A percentile compares a stretch with the other conserved stretches of the same genome.
Evolutionary conservation across 2,329 filamentous ascomycete species (phyloP).

Genomic region (Fusarium newnesense): DNA sequence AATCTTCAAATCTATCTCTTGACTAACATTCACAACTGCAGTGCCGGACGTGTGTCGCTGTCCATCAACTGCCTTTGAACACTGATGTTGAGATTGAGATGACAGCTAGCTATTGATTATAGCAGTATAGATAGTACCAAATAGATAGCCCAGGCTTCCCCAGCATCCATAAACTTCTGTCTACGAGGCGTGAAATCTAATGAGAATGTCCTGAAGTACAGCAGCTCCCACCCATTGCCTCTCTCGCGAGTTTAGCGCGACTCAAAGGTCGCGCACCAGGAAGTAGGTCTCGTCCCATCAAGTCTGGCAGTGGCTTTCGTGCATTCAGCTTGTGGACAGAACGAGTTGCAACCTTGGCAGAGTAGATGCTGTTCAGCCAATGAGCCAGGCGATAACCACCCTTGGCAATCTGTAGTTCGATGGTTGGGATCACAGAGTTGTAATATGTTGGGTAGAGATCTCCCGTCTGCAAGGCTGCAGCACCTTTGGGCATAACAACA

Average conservation of each 20-base stretch:
- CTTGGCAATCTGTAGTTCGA: slow-evolving; percentile 5
- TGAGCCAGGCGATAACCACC: slow-evolving; percentile 2
- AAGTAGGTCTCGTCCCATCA: slow-evolving; percentile 1
- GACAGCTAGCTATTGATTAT: neutral
- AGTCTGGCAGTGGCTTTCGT: neutral
- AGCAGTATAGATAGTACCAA: rapidly evolving
- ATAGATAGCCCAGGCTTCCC: neutral
- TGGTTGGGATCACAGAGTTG: neutral
- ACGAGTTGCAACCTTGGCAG: neutral
- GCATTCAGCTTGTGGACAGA: neutral
- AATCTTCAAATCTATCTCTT: rapidly evolving
- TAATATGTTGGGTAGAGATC: neutral
- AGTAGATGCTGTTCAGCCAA: slow-evolving; percentile 8
- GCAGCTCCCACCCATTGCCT: neutral
- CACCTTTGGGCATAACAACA: neutral
- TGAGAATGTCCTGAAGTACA: neutral
- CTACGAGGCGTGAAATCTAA: rapidly evolving
- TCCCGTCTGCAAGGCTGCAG: neutral
- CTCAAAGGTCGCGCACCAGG: neutral
- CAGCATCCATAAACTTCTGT: neutral
- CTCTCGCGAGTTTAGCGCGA: neutral
- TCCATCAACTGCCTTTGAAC: neutral
- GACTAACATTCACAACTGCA: rapidly evolving
- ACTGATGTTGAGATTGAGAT: slow-evolving; percentile 21
- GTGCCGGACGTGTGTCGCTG: slow-evolving; percentile 8